A percentile compares a stretch with the other conserved stretches of the same genome.
Evolutionary conservation across 306 rosid species (phyloP).

Genomic region (Castanopsis chinensis): DNA sequence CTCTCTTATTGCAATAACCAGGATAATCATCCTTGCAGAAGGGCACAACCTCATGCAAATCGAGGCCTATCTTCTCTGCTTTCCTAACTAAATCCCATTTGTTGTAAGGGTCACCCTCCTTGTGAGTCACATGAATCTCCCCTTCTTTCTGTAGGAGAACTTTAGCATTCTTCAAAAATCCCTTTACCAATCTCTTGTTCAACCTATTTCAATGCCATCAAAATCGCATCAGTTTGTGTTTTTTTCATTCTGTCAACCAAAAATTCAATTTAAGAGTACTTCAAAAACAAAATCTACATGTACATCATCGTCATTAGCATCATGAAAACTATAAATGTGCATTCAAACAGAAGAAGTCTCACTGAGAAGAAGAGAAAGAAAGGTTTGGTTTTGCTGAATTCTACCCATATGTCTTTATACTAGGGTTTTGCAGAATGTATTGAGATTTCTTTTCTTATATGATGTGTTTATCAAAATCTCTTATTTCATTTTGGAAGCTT

Average conservation of each 20-base stretch:
- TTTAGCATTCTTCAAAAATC: slow-evolving; percentile 60
- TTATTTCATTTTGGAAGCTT: too few species aligned
- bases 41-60: slow-evolving; percentile 38
- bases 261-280: too few species aligned
- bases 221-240: slow-evolving; percentile 2
- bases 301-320: too few species aligned
- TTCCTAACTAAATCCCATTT: slow-evolving; percentile 62
- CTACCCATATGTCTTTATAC: too few species aligned
- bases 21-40: slow-evolving; percentile 57
- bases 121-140: slow-evolving; percentile 71
- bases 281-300: background rate
- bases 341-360: too few species aligned
- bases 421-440: too few species aligned
- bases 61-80: slow-evolving; percentile 59
- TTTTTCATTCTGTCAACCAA: too few species aligned
- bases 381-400: too few species aligned
- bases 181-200: slow-evolving; percentile 73
- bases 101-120: slow-evolving; percentile 74
- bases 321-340: too few species aligned
- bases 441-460: too few species aligned
- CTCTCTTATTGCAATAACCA: slow-evolving; percentile 79
- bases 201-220: slow-evolving; percentile 40
- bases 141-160: slow-evolving; percentile 54
- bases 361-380: too few species aligned
- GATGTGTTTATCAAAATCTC: too few species aligned